Base-by-base conservation (phyloP, 2,329 filamentous ascomycete genomes). In the Botrytis byssoidea region DNA sequence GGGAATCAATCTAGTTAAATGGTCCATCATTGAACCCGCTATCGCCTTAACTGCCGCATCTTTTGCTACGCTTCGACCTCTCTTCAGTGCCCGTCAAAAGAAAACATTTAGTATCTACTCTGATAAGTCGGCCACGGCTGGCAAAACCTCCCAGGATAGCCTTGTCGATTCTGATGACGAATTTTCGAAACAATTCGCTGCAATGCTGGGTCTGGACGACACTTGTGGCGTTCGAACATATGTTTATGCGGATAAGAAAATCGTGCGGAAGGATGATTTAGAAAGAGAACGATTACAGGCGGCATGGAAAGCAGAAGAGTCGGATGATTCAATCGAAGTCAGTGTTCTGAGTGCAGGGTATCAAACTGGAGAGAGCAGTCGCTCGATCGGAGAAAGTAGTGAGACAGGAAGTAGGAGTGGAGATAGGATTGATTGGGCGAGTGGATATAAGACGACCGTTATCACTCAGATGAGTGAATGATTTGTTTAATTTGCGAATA, bases 21-120 rank as follows among this genome's bases (percentile, higher is more conserved):
- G 84, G 84, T 84, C 82, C 6, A 83, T 84, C 65, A 80, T 83
- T n/a, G 83, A 85, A 74, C 82, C 82, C 46, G 82, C 82, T 6
- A 81, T 85, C 25, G 83, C 82, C 9, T 81, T 85, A 18, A 81
- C 82, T 9, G 83, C 83, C 2, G 81, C 82, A 18, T 83, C 82
- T 25, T 79, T 83, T 29, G 83, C 83, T 0, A 84, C 83, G 1
- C 80, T 84, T 3, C 83, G 83, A 1, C 80, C 83, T 0, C 77
- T 83, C 69, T 81, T 81, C 76, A 75, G 73, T 25, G 76, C 78
- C 73, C 73, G 77, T 61, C 77, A 76, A 48, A 78, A 6, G 74
- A 74, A 55, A 73, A 42, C 40, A 10, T 25, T 51, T 7, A 73
- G 64, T 32, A 20, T 44, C 40, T 60, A 32, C 42, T 73, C 71